Evolutionary conservation across 805 yeast species (phyloP), one percentile per base, ranked within the genome.

Genomic region (Wickerhamomyces mucosus): DNA sequence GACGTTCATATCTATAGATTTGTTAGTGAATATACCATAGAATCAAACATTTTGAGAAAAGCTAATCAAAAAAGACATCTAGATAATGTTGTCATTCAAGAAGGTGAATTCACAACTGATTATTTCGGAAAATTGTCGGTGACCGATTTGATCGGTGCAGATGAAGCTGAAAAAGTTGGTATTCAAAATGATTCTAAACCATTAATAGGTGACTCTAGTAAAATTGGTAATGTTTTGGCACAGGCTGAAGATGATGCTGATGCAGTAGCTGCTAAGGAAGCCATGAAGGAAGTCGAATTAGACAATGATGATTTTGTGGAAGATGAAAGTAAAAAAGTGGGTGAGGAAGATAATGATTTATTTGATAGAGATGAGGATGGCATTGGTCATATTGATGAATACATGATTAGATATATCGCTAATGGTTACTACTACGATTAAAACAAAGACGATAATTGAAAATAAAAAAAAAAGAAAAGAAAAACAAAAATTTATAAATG

Each of bases 41-140:
- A 92, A 56, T 83, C 95, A 17, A 92, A 92, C 58, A 92, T 92
- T 42, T 68, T 92, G 58, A 76, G 76, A 46, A 89, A 89, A 54
- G 96, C 97, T 3, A 86, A 88, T 47, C 97, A 89, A 56, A 89
- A 89, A 66, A 68, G 94, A 48, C 86, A 86, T 47, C 68, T 89
- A 46, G 97, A 89, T 58, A 84, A 85, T 54, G 94, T 89, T 21
- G 89, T 89, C 33, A 92, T 92, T 45, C 97, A 92, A 59, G 95
- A 88, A 32, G 98, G 98, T 53, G 97, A 89, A 45, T 92, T 92
- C 59, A 92, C 97, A 0, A 94, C 98, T 0, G 98, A 94, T 53
- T 92, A 88, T 54, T 82, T 94, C 52, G 80, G 86, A 19, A 83
- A 83, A 50, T 63, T 88, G 32, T 81, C 96, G 1, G 89, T 88